Evolutionary conservation across 2,329 filamentous ascomycete species (phyloP), one percentile per base, ranked within the genome.

Genomic region (Calonectria pseudoreteaudii): DNA sequence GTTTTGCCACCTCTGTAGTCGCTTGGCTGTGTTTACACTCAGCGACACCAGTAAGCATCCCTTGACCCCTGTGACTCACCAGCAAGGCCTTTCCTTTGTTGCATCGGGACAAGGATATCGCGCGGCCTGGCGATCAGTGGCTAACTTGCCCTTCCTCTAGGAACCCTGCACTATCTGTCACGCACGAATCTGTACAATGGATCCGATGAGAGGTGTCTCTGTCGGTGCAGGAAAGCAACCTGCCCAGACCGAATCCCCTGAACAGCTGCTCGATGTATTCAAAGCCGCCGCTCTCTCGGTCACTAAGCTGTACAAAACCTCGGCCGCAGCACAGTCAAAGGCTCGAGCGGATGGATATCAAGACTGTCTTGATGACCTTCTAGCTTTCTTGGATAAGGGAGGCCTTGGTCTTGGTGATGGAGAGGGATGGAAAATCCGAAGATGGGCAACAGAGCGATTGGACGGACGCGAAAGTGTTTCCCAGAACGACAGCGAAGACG

Each of bases 231-330:
- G 80, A 28, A 84, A 80, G 75, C 82, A 85, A 70, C 74, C 80
- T 67, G 74, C 79, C 52, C 81, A 81, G 56, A 78, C 78, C 80
- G 82, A 86, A 79, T 86, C 87, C 23, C 89, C 90, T 23, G 91
- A 93, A 81, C 89, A 92, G 82, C 91, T 98, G 62, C 91, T 98
- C 72, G 93, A 96, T 79, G 93, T 95, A 72, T 99, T 99, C 89
- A 97, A 95, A 84, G 92, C 94, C 20, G 97, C 97, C 41, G 97
- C 97, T 26, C 89, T 98, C 41, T 98, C 95, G 8, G 96, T 98
- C 70, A 98, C 97, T 62, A 98, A 97, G 81, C 92, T 99, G 18
- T 98, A 98, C 87, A 98, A 98, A 86, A 96, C 93, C 49, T 96
- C 96, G 4, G 93, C 94, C 16, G 89, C 92, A 38, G 94, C 94